phyloP scores from a whole-genome alignment of 2,329 filamentous ascomycete species.

The Hymenoscyphus fructigenus region DNA sequence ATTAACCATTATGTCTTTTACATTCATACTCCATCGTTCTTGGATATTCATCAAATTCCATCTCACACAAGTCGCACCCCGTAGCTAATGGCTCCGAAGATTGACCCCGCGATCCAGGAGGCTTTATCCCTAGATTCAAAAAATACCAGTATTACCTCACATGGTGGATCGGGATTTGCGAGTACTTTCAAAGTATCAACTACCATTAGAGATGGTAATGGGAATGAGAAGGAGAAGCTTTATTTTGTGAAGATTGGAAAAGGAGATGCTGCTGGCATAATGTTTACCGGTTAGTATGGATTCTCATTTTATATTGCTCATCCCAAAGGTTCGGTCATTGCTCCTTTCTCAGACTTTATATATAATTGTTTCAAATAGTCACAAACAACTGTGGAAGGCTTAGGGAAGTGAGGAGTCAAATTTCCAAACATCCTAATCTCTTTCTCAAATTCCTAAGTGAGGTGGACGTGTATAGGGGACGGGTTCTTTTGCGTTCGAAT shows the following conservation, averaged over 20 bases:
- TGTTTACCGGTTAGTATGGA: constrained; percentile 61
- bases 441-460: too few relatives aligned
- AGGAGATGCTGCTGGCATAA: constrained; percentile 58
- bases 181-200: constrained; percentile 62
- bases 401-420: too few relatives aligned
- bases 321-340: too few relatives aligned
- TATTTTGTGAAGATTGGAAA: constrained; percentile 74
- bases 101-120: constrained; percentile 62
- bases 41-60: too few relatives aligned
- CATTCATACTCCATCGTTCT: too few relatives aligned
- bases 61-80: too few relatives aligned
- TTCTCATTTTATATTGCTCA: constrained; percentile 10
- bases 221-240: constrained; percentile 26
- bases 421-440: too few relatives aligned
- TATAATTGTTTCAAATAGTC: too few relatives aligned
- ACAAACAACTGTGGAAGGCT: too few relatives aligned
- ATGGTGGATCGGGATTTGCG: constrained; percentile 67
- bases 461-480: too few relatives aligned
- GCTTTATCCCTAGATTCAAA: constrained; percentile 59
- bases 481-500: too few relatives aligned
- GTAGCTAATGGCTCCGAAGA: constrained; percentile 36
- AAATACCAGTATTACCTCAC: constrained; percentile 54
- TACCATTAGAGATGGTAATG: constrained; percentile 29
- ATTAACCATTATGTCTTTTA: neutral
- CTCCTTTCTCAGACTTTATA: too few relatives aligned